phyloP scores from a whole-genome alignment of 148 eudicot genomes.

The Agrostemma githago region DNA sequence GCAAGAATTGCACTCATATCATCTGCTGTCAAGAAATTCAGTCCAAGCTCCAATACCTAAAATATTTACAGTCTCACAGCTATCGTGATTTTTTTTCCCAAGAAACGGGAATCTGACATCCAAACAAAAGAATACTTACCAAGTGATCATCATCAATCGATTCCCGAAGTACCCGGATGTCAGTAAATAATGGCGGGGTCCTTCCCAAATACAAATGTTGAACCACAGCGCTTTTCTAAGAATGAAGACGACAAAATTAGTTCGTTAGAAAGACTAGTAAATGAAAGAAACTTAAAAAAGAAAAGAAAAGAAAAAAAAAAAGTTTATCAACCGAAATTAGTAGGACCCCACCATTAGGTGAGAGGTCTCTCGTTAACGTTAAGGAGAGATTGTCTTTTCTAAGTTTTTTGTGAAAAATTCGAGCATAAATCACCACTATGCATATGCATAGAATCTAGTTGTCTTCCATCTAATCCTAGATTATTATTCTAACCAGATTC shows the following conservation, averaged over 20 bases:
- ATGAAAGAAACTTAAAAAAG: not conserved
- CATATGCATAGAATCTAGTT: too few species aligned
- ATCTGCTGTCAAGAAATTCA: constrained; percentile 85
- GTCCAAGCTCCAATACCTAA: constrained; percentile 84
- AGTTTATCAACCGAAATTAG: not conserved
- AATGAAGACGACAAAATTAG: constrained; percentile 18
- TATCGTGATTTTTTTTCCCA: constrained; percentile 1
- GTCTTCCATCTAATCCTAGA: too few species aligned
- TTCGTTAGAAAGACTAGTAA: not conserved
- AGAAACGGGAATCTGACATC: not conserved
- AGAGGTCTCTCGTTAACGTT: too few species aligned
- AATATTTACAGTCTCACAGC: not conserved
- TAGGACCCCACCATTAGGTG: not conserved
- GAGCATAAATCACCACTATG: too few species aligned
- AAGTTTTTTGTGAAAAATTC: too few species aligned
- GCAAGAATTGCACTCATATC: constrained; percentile 85
- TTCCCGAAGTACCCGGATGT: constrained; percentile 72
- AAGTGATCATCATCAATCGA: constrained; percentile 82
- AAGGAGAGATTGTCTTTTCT: too few species aligned
- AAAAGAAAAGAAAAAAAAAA: not conserved
- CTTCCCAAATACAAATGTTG: constrained; percentile 85
- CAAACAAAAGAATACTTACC: constrained; percentile 37
- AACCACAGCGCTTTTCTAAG: constrained; percentile 58
- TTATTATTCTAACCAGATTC: not conserved
- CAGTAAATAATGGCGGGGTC: constrained; percentile 80